Base-by-base conservation (phyloP, 2,329 filamentous ascomycete species). In the Xylaria arbuscula region DNA sequence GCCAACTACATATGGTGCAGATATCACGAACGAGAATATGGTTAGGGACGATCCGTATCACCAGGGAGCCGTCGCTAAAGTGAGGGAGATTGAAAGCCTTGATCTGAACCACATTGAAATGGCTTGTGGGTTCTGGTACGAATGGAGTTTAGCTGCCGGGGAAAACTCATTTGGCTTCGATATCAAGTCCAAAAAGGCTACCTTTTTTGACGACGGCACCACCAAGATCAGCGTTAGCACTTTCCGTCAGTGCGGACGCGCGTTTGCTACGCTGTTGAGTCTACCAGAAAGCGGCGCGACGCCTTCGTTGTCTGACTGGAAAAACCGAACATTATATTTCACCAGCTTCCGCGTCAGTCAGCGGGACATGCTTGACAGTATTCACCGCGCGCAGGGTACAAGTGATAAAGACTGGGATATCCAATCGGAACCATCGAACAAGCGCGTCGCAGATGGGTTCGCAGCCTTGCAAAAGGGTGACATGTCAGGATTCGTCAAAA, bases 321-420 rank as follows among this genome's bases (percentile, higher is more conserved):
- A 78, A 0, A 86, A 88, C 75, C 80, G 81, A 57, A 68, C 72
- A 0, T 73, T 90, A 0, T 86, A 83, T 70, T 69, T 90, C 8
- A 81, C 80, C 6, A 88, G 85, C 73, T 92, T 90, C 78, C 75
- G 78, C 15, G 73, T 88, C 67, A 87, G 78, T 63, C 90, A 92
- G 76, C 81, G 82, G 2, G 89, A 92, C 10, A 91, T 92, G 81
- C 81, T 92, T 56, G 84, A 86, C 55, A 86, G 84, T 24, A 76
- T 89, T 17, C 82, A 88, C 72, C 84, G 85, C 0, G 88, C 89
- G 1, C 85, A 85, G 0, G 83, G 83, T 0, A 87, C 85, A 0
- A 84, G 78, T 0, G 86, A 89, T 36, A 77, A 75, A 0, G 88
- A 91, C 70, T 92, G 89, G 90, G 82, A 74, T 0, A 83, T 92